Percentiles rank a stretch among this genome's conserved stretches.
These are phyloP conservation scores for Gnetum montanum DNA, from an alignment of 75 land plant genomes.

Conservation along the genomic window DNA sequence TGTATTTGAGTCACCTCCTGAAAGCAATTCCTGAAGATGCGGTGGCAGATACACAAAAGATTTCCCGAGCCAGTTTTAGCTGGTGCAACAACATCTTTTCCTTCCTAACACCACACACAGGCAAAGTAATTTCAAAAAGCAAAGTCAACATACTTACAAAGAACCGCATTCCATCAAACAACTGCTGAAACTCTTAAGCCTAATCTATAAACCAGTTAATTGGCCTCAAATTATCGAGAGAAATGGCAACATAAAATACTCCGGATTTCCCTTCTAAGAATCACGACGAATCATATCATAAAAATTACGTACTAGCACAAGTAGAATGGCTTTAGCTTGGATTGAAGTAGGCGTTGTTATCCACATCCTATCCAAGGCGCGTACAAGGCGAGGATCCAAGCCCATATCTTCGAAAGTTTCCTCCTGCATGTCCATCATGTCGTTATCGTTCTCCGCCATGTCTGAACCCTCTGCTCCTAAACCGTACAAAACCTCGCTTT, in stretches of 20 bases:
- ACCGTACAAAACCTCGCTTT: background rate
- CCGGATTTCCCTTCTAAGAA: background rate
- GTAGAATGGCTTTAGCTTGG: conserved; percentile 72
- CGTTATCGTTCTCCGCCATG: conserved; percentile 13
- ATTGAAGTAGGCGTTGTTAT: conserved; percentile 69
- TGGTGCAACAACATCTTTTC: conserved; percentile 88
- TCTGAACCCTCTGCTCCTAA: conserved; percentile 13
- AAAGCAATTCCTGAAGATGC: conserved; percentile 65
- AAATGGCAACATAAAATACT: background rate
- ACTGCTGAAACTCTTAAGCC: too few relatives aligned
- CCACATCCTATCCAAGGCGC: conserved; percentile 54
- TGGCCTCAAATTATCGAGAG: background rate
- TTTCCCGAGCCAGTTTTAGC: conserved; percentile 97
- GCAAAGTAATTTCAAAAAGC: background rate
- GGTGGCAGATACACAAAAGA: conserved; percentile 89
- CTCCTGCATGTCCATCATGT: conserved; percentile 21
- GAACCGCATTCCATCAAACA: too few relatives aligned
- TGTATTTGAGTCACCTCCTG: conserved; percentile 3
- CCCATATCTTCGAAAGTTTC: conserved; percentile 94
- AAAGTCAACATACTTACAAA: conserved; percentile 2
- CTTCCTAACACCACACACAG: conserved; percentile 38
- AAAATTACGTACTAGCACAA: conserved; percentile 40
- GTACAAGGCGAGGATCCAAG: conserved; percentile 61
- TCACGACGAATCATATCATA: background rate
- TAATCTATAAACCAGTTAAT: too few relatives aligned